phyloP scores from a whole-genome alignment of 2,329 filamentous ascomycete genomes.

The Fusarium avenaceum region DNA sequence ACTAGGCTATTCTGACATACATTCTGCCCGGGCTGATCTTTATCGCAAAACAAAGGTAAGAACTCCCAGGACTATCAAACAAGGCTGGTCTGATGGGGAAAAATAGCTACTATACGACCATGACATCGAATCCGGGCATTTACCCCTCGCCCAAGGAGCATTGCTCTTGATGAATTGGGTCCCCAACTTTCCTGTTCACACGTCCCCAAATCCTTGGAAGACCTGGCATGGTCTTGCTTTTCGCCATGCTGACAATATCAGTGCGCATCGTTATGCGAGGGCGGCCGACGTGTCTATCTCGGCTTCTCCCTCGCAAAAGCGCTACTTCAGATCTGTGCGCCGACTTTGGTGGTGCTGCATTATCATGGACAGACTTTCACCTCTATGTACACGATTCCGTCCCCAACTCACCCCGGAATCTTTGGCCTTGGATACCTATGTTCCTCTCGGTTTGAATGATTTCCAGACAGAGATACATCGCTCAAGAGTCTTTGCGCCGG shows the following conservation, averaged over 20 bases:
- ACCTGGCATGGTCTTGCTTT: background rate
- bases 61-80: background rate
- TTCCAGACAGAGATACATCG: slow-evolving; percentile 2
- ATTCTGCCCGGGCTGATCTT: background rate
- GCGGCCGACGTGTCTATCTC: background rate
- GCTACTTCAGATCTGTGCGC: background rate
- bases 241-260: slow-evolving; percentile 1
- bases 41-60: slow-evolving; percentile 7
- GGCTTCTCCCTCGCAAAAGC: background rate
- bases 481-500: background rate
- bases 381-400: background rate
- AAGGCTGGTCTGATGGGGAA: background rate
- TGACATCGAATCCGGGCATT: background rate
- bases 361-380: slow-evolving; percentile 4
- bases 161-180: slow-evolving; percentile 1
- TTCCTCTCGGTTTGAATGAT: background rate
- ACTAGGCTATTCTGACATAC: background rate
- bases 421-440: background rate
- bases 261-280: background rate
- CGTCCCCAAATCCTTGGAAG: background rate
- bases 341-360: slow-evolving; percentile 11
- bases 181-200: background rate
- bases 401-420: background rate
- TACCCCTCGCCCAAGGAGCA: background rate
- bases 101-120: background rate